These are phyloP conservation scores for Diaporthe sp. DNA, from an alignment of 2,329 filamentous ascomycete species.

Conservation along the genomic window DNA sequence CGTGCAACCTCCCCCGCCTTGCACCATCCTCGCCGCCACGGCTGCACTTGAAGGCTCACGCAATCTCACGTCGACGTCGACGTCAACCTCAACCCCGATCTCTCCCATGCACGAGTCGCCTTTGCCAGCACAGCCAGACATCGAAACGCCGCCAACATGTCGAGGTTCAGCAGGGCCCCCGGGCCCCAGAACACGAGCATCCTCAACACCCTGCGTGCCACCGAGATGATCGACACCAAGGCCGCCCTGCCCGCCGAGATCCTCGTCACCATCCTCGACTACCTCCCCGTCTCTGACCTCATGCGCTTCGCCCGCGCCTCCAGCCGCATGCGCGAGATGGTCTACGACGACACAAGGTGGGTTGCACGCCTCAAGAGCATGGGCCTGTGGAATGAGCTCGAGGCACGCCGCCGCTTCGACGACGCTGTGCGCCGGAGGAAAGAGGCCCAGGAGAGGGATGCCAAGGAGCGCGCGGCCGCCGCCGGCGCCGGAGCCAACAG, in stretches of 20 bases:
- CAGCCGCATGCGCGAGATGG: conserved; percentile 93
- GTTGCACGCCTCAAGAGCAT: conserved; percentile 87
- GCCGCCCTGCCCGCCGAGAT: conserved; percentile 92
- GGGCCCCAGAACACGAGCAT: conserved; percentile 64
- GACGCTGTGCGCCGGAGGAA: conserved; percentile 73
- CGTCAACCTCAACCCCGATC: neutral
- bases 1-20: neutral
- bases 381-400: conserved; percentile 91
- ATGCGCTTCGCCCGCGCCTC: conserved; percentile 88
- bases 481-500: conserved; percentile 42
- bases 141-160: conserved; percentile 50
- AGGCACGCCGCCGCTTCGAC: conserved; percentile 85
- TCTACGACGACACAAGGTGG: conserved; percentile 98
- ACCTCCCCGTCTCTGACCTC: conserved; percentile 87
- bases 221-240: conserved; percentile 83
- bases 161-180: conserved; percentile 56
- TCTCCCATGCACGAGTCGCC: neutral
- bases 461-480: conserved; percentile 50
- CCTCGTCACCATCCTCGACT: conserved; percentile 87
- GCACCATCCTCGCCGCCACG: neutral
- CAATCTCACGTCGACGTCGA: no score
- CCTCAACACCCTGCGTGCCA: conserved; percentile 81
- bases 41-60: conserved; percentile 4
- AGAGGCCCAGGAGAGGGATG: conserved; percentile 69
- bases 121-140: neutral